Percentiles rank a stretch among this genome's conserved stretches.
Conservation (phyloP, 371 early-diverging fungal species). For the Mortierella sp. region DNA sequence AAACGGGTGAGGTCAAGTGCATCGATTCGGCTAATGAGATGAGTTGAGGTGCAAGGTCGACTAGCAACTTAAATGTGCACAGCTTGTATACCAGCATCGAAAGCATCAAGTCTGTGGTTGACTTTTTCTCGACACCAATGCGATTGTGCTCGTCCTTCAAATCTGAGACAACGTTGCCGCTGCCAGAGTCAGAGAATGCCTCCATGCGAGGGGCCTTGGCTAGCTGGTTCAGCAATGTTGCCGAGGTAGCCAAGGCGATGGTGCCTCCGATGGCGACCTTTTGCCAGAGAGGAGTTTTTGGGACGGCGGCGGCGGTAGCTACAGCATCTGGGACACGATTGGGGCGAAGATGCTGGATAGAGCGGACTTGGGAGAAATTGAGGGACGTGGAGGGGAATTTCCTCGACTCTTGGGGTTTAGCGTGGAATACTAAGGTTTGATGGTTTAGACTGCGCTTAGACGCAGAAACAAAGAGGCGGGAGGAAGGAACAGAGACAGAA, state of each 20-base stretch:
- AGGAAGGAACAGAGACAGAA: constrained; percentile 25
- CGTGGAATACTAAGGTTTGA: constrained; percentile 42
- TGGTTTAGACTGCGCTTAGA: constrained; percentile 24
- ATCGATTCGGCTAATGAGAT: constrained; percentile 72
- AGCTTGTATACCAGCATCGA: constrained; percentile 83
- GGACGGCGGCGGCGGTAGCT: constrained; percentile 12
- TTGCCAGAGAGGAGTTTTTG: constrained; percentile 44
- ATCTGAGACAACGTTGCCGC: constrained; percentile 21
- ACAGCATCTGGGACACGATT: neutral
- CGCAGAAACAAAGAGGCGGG: constrained; percentile 8
- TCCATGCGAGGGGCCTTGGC: constrained; percentile 46
- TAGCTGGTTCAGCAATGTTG: constrained; percentile 47
- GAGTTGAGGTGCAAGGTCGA: constrained; percentile 74
- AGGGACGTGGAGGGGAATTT: constrained; percentile 1
- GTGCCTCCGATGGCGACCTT: constrained; percentile 51
- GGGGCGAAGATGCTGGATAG: constrained; percentile 9
- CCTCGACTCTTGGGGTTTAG: constrained; percentile 11
- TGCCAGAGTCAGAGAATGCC: constrained; percentile 2
- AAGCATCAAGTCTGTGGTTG: constrained; percentile 73
- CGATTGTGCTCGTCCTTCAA: constrained; percentile 57
- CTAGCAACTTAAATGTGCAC: constrained; percentile 76
- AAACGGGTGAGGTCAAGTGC: constrained; percentile 66
- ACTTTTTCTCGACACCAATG: constrained; percentile 67
- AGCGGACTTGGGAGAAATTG: constrained; percentile 4
- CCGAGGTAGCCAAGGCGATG: constrained; percentile 47